These are phyloP conservation scores for Patellaria atrata DNA, from an alignment of 495 filamentous ascomycete species.

Conservation along the genomic window DNA sequence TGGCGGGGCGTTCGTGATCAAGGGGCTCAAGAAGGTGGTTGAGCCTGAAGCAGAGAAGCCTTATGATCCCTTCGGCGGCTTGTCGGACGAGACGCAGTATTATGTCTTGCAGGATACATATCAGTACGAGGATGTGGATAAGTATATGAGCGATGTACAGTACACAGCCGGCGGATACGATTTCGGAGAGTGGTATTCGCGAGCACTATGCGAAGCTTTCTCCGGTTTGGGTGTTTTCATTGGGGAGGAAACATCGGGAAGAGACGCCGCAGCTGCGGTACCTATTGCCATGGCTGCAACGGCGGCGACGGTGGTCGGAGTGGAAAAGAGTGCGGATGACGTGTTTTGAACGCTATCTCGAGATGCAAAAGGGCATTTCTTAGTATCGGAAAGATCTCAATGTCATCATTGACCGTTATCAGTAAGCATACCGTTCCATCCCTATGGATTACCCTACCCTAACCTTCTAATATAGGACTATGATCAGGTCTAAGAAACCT, in stretches of 20 bases:
- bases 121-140: conserved; percentile 46
- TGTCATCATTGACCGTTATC: no score
- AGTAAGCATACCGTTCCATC: no score
- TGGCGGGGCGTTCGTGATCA: conserved; percentile 42
- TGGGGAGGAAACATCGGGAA: conserved; percentile 53
- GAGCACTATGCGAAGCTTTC: conserved; percentile 79
- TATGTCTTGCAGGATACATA: conserved; percentile 56
- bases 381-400: no score
- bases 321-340: conserved; percentile 17
- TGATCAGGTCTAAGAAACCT: no score
- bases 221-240: conserved; percentile 72
- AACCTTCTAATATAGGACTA: no score
- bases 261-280: conserved; percentile 17
- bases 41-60: conserved; percentile 51
- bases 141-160: conserved; percentile 40
- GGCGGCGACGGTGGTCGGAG: conserved; percentile 5
- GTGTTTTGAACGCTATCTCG: conserved; percentile 15
- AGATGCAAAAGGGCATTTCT: no score
- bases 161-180: conserved; percentile 73
- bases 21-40: conserved; percentile 57
- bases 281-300: conserved; percentile 5
- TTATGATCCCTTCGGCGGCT: conserved; percentile 79
- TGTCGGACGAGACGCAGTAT: conserved; percentile 51
- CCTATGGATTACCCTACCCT: no score
- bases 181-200: conserved; percentile 60